Evolutionary conservation across 177 flowering plant genomes (phyloP).

Genomic region (Tripterygium wilfordii): DNA sequence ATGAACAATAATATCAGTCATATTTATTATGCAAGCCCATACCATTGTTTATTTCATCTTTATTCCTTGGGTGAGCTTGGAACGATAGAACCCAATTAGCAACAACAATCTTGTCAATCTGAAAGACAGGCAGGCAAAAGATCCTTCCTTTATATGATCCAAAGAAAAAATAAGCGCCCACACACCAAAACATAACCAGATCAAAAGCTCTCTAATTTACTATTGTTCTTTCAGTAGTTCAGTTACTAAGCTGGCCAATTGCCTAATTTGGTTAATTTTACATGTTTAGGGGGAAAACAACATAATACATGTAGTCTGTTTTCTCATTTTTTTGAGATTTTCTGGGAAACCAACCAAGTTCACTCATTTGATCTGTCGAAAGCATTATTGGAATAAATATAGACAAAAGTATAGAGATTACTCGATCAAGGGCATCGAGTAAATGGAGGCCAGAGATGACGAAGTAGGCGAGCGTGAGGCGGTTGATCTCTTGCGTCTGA

Average conservation of each 20-base stretch:
- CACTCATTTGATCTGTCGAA: too few species aligned
- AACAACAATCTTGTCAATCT: slow-evolving; percentile 73
- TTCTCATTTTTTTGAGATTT: too few species aligned
- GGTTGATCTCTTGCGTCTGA: slow-evolving; percentile 81
- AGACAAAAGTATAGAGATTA: slow-evolving; percentile 14
- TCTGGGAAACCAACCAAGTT: background rate
- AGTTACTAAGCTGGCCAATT: too few species aligned
- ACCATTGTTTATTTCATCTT: slow-evolving; percentile 50
- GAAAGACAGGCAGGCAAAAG: too few species aligned
- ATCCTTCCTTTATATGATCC: background rate
- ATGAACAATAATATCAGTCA: background rate
- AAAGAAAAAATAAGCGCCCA: background rate
- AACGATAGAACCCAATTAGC: slow-evolving; percentile 82
- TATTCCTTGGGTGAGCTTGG: slow-evolving; percentile 51
- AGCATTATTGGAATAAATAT: too few species aligned
- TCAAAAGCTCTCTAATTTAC: too few species aligned
- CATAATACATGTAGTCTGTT: too few species aligned
- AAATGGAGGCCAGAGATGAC: slow-evolving; percentile 72
- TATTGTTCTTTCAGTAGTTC: too few species aligned
- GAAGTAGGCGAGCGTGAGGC: slow-evolving; percentile 88
- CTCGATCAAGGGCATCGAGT: slow-evolving; percentile 62
- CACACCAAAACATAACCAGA: background rate
- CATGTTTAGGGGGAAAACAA: too few species aligned
- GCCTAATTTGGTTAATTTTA: too few species aligned
- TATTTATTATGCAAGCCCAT: slow-evolving; percentile 2